Base-by-base conservation (phyloP, 1,284 basidiomycete species). In the Irpex sp. region DNA sequence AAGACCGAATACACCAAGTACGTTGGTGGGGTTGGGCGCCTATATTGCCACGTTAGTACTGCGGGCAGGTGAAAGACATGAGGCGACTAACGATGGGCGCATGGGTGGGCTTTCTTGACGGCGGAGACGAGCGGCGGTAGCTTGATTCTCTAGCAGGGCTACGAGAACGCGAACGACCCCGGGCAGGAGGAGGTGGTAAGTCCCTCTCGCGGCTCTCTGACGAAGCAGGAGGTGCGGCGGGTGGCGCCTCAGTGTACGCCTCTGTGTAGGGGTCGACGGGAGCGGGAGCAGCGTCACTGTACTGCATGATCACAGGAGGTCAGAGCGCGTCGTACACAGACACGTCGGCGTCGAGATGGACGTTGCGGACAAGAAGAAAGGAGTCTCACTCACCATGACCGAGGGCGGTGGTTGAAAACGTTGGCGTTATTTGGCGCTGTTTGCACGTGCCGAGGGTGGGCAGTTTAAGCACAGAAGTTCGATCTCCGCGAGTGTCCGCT, bases 1-100 rank as follows among this genome's bases (percentile, higher is more conserved):
- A 51, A 99, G 80, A 16, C 96, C 97, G 69, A 99, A 99, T 16
- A 98, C 94, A 63, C 97, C 97, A 63, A 99, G 83, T 21, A 98
- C 94, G 65, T 86, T 88, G 67, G 90, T 91, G 28, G 96, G 93
- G 69, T 89, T 89, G 60, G 91, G 88, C 67, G 87, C 88, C 88
- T 91, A 80, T 77, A 79, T 73, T 68, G 73, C 70, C 14, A 66
- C 64, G 73, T 82, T 67, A 82, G 78, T 64, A 73, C 67, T 63
- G 64, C 42, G 35, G 58, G 59, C 48, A 67, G 14, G 45, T 53
- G n/a, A 21, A 59, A 61, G 47, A 36, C 36, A 59, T 63, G 61
- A 37, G 18, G 36, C 52, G 23, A 83, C 88, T 66, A 71, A 91
- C 88, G 75, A 87, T 80, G 23, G 88, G 88, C n/a, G 86, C 86